A percentile compares a stretch with the other conserved stretches of the same genome.
Conservation (phyloP, 73 alveolate genomes). For the Paraurostyla sp. region DNA sequence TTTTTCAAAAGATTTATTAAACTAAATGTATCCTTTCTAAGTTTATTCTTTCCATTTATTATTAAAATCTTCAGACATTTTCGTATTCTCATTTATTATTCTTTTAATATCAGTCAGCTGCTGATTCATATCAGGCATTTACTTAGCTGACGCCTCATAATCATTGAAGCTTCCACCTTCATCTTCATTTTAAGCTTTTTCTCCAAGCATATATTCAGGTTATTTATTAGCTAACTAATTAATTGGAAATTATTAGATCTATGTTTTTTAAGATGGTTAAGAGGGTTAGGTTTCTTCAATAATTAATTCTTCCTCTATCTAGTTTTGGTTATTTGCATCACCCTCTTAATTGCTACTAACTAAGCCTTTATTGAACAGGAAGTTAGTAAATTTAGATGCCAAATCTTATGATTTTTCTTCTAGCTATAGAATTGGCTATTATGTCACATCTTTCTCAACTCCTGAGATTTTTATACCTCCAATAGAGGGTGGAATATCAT, state of each 20-base stretch:
- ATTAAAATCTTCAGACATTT: background rate
- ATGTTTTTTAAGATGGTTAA: background rate
- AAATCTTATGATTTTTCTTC: background rate
- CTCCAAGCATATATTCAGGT: background rate
- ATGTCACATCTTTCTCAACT: background rate
- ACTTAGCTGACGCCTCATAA: no score
- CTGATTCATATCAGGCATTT: constrained; percentile 2
- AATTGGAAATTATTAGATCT: no score
- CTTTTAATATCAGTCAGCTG: background rate
- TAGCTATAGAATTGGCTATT: background rate
- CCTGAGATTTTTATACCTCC: constrained; percentile 18
- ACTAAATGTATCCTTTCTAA: background rate
- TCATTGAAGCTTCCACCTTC: background rate
- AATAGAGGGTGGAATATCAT: background rate
- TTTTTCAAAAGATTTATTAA: constrained; percentile 2
- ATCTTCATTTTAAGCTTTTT: background rate
- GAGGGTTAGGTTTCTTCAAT: background rate
- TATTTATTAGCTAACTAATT: no score
- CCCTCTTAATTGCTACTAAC: background rate
- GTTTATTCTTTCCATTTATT: background rate
- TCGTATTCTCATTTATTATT: background rate
- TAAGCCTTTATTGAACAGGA: background rate
- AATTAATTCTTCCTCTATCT: background rate
- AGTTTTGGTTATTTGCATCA: background rate
- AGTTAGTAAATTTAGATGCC: background rate